These are phyloP conservation scores for Leishmania tarentolae DNA, from an alignment of 208 protist species.

Conservation along the genomic window DNA sequence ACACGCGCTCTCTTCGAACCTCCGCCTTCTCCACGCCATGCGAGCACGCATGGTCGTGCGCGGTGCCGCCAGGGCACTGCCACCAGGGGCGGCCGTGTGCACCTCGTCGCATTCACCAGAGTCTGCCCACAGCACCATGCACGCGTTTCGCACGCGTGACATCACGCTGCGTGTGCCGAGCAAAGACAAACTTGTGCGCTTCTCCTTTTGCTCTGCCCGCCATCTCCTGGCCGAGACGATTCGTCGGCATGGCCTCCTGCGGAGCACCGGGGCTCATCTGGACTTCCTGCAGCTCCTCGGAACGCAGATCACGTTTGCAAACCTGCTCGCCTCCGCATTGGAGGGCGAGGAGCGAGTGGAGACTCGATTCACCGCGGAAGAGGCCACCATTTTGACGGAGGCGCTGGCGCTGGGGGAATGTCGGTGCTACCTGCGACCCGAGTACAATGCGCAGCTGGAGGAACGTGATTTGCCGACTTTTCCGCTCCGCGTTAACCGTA, in stretches of 20 bases:
- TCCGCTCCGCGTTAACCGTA: constrained; percentile 39
- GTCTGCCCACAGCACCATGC: constrained; percentile 23
- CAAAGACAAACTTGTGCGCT: constrained; percentile 42
- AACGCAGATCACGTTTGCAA: constrained; percentile 69
- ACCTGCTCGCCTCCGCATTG: constrained; percentile 59
- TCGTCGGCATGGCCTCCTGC: constrained; percentile 53
- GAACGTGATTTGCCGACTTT: constrained; percentile 34
- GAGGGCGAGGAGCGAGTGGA: constrained; percentile 81
- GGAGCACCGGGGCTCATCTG: constrained; percentile 30
- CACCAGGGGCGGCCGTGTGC: not conserved
- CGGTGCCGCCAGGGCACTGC: not conserved
- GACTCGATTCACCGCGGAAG: constrained; percentile 48
- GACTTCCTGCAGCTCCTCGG: constrained; percentile 63
- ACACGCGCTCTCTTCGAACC: not conserved
- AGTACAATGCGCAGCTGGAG: constrained; percentile 39
- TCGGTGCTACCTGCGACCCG: constrained; percentile 47
- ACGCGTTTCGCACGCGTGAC: constrained; percentile 63
- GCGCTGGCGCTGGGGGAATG: constrained; percentile 81
- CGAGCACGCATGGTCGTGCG: not conserved
- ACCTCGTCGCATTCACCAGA: not conserved
- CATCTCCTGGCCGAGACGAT: constrained; percentile 59
- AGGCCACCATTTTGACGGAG: constrained; percentile 60
- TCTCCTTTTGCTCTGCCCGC: constrained; percentile 55
- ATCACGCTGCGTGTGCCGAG: constrained; percentile 59
- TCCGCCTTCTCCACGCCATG: not conserved